Evolutionary conservation across 2,329 filamentous ascomycete genomes (phyloP).

Genomic region (Ceratocystis destructans): DNA sequence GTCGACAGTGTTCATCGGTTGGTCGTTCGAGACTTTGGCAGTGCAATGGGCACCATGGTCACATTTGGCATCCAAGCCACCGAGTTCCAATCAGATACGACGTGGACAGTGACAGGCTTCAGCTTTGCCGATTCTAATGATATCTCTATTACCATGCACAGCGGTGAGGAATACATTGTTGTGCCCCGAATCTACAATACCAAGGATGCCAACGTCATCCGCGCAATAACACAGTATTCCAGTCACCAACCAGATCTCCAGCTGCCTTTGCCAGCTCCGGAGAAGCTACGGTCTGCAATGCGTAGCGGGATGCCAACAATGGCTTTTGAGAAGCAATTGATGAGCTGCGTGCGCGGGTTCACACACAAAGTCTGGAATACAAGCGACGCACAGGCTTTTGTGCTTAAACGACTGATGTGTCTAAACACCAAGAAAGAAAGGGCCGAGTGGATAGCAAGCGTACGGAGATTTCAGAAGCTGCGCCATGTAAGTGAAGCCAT

Average conservation of each 20-base stretch:
- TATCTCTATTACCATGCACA: slow-evolving; percentile 2
- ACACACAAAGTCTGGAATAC: slow-evolving; percentile 11
- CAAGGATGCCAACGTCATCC: not conserved
- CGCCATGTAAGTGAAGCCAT: slow-evolving; percentile 4
- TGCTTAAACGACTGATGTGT: not conserved
- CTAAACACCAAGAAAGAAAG: not conserved
- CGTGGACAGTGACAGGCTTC: slow-evolving; percentile 9
- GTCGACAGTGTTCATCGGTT: slow-evolving; percentile 3
- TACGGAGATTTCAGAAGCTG: not conserved
- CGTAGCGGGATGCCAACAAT: not conserved
- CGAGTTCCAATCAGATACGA: not conserved
- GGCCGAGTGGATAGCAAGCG: not conserved
- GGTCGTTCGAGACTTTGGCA: slow-evolving; percentile 4
- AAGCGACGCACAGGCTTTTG: slow-evolving; percentile 2
- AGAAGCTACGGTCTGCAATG: not conserved
- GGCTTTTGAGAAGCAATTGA: slow-evolving; percentile 3
- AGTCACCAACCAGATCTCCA: not conserved
- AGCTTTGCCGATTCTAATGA: slow-evolving; percentile 4
- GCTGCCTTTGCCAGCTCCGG: not conserved
- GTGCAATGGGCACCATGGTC: not conserved
- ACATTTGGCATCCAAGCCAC: slow-evolving; percentile 7
- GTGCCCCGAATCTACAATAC: slow-evolving; percentile 9
- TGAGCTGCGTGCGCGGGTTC: not conserved
- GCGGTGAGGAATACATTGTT: slow-evolving; percentile 6
- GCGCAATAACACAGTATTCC: not conserved